Evolutionary conservation across 768 basidiomycete genomes (phyloP), one percentile per base, ranked within the genome.

Genomic region (Boletus sensibilis): DNA sequence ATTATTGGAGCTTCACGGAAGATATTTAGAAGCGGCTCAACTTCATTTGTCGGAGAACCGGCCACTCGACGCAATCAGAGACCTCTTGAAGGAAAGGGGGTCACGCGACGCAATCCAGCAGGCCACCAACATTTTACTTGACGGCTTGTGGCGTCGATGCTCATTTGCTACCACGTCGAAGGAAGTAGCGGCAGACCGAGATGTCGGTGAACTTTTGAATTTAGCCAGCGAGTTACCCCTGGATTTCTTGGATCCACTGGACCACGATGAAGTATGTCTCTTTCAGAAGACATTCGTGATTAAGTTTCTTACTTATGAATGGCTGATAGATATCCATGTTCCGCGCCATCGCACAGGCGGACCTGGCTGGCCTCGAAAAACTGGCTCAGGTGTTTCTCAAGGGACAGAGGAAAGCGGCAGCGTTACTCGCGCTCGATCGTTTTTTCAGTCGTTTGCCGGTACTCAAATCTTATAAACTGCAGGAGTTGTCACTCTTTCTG

Each of bases 41-140:
- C 62, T 84, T 18, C 78, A 82, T 60, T 56, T 82, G 6, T 66
- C 69, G 0, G 79, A 83, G 59, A 82, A 81, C 14, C 75, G 79
- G 1, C 67, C 66, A 0, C 34, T 75, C 1, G 76, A 81, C 13
- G 86, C 84, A 0, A 78, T 85, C 11, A 68, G 64, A 13, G 64
- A 80, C 3, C 68, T 84, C 41, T 59, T 83, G 4, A 64, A 69
- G 39, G 76, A 79, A 33, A 59, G 25, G 6, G 49, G 43, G 0
- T 71, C 69, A 14, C 45, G 40, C 3, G 27, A 65, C 0, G 78
- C 77, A 1, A 58, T 65, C 14, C 58, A 53, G 21, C 69, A 64
- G 41, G 85, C 78, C 1, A 65, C 61, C 18, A 51, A 70, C 21
- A 79, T 74, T 39, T 65, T 81, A 14, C 63, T 81, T 16, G 73